Conservation (phyloP, 805 yeast genomes). For the Pichia occidentalis region DNA sequence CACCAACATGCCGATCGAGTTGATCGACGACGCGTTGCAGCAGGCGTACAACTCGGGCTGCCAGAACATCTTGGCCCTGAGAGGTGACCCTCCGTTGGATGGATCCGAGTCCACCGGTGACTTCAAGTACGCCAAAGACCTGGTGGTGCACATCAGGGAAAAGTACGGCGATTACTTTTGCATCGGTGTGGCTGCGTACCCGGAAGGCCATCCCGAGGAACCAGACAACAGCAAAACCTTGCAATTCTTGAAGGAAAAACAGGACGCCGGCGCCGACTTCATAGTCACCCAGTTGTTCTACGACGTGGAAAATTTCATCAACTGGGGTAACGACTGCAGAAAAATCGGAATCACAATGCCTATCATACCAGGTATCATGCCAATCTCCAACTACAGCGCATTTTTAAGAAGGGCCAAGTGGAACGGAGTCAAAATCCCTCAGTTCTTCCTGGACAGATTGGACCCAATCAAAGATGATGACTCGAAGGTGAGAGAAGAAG, state of each 20-base stretch:
- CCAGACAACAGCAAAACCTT: conserved; percentile 45
- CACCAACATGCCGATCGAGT: conserved; percentile 79
- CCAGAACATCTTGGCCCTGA: conserved; percentile 85
- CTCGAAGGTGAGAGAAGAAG: conserved; percentile 75
- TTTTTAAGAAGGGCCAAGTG: conserved; percentile 91
- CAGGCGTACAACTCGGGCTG: conserved; percentile 90
- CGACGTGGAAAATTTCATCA: conserved; percentile 77
- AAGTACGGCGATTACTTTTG: conserved; percentile 85
- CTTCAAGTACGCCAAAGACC: conserved; percentile 81
- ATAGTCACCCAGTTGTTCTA: conserved; percentile 96
- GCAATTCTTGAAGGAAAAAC: conserved; percentile 70
- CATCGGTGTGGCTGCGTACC: conserved; percentile 96
- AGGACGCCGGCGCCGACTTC: conserved; percentile 91
- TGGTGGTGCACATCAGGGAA: conserved; percentile 65
- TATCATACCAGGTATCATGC: conserved; percentile 97
- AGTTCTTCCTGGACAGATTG: conserved; percentile 57
- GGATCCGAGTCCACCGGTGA: conserved; percentile 74
- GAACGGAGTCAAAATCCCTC: conserved; percentile 83
- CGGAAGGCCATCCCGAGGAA: conserved; percentile 96
- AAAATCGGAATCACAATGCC: conserved; percentile 74
- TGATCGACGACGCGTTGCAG: conserved; percentile 78
- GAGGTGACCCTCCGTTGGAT: conserved; percentile 91
- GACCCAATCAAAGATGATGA: conserved; percentile 90
- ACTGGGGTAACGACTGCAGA: conserved; percentile 72
- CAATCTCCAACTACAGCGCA: conserved; percentile 90